Conservation (phyloP, 768 basidiomycete species). For the Lactarius hengduanensis region DNA sequence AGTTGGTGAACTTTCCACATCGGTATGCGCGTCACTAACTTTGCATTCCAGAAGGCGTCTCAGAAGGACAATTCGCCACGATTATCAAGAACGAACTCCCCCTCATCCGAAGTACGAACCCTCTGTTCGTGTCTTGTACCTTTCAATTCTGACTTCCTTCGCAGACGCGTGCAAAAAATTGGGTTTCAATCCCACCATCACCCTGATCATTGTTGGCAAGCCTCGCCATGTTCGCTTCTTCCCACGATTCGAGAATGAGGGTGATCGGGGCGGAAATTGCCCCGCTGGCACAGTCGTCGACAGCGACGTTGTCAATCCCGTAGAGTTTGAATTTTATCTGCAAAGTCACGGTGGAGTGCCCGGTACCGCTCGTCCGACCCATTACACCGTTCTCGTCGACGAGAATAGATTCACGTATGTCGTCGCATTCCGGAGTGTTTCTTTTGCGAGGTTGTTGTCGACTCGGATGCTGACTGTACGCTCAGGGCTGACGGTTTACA, state of each 20-base stretch:
- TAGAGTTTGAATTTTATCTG: conserved; percentile 76
- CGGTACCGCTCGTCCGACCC: conserved; percentile 70
- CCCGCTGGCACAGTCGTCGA: conserved; percentile 80
- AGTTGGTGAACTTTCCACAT: conserved; percentile 40
- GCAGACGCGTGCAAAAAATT: conserved; percentile 65
- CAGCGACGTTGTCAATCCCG: conserved; percentile 62
- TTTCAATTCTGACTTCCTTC: background rate
- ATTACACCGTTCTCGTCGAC: conserved; percentile 52
- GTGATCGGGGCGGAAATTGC: conserved; percentile 69
- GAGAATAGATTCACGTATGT: conserved; percentile 63
- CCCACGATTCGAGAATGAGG: conserved; percentile 44
- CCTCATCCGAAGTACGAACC: conserved; percentile 50
- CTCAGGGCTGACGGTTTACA: conserved; percentile 68
- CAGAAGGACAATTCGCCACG: conserved; percentile 52
- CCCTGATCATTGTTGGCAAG: conserved; percentile 78
- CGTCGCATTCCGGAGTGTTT: background rate
- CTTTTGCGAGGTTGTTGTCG: background rate
- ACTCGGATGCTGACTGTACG: conserved; percentile 21
- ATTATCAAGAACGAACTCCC: conserved; percentile 59
- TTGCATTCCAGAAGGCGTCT: conserved; percentile 46
- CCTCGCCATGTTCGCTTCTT: conserved; percentile 69
- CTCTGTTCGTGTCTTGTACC: background rate
- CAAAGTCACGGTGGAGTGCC: conserved; percentile 75
- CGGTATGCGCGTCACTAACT: background rate
- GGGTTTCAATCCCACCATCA: conserved; percentile 62